phyloP scores from a whole-genome alignment of 2,329 filamentous ascomycete species.

The Clarireedia paspali region DNA sequence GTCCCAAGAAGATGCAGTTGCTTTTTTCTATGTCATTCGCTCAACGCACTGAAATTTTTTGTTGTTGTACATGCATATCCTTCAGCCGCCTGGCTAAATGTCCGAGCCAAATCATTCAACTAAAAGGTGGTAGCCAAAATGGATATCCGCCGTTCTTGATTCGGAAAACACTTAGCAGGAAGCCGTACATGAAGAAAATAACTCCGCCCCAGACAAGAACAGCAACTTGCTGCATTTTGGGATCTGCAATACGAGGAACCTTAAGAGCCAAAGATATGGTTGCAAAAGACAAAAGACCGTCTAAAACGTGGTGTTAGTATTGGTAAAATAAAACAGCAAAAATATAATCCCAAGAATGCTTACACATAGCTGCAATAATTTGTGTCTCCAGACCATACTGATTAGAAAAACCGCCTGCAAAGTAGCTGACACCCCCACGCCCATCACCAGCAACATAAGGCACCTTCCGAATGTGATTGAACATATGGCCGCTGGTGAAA shows the following conservation, averaged over 20 bases:
- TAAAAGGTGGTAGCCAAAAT: constrained; percentile 85
- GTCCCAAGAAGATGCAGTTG: not conserved
- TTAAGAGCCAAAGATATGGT: constrained; percentile 88
- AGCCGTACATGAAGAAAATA: constrained; percentile 81
- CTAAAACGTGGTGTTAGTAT: constrained; percentile 33
- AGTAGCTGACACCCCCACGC: constrained; percentile 79
- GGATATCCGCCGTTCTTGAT: constrained; percentile 93
- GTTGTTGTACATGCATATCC: constrained; percentile 5
- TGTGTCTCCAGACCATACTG: constrained; percentile 94
- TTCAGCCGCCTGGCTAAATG: not conserved
- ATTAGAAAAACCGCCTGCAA: constrained; percentile 85
- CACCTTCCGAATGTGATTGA: constrained; percentile 94
- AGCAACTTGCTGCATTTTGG: constrained; percentile 69
- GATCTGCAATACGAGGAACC: constrained; percentile 78
- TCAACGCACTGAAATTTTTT: not conserved
- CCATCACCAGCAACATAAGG: constrained; percentile 86
- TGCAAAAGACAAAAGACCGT: constrained; percentile 77
- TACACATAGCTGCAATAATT: constrained; percentile 89
- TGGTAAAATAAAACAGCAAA: constrained; percentile 20
- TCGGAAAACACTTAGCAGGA: constrained; percentile 87
- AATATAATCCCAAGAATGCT: constrained; percentile 31
- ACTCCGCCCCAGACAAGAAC: constrained; percentile 73
- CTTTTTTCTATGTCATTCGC: constrained; percentile 5
- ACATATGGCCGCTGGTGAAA: constrained; percentile 98
- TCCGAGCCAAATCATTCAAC: not conserved